Conservation (phyloP, 176 grass and related monocot genomes). For the Cocos nucifera region DNA sequence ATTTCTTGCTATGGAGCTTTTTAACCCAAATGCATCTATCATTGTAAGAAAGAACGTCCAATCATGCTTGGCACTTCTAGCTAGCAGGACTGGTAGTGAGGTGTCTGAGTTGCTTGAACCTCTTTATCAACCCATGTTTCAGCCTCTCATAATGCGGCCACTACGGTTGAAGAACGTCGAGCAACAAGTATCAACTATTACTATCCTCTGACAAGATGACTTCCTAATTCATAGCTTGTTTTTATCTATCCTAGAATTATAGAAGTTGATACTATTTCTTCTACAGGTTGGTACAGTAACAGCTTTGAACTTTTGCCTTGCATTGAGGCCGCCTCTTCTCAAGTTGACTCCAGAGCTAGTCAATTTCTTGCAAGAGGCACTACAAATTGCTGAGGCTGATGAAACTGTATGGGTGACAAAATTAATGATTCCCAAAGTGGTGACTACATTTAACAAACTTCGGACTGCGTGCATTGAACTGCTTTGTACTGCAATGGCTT, state of each 20-base stretch:
- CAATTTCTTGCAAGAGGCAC: constrained; percentile 96
- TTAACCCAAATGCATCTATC: constrained; percentile 93
- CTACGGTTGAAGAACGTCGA: constrained; percentile 85
- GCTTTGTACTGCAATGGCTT: constrained; percentile 98
- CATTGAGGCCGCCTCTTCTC: constrained; percentile 88
- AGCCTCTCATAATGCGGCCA: constrained; percentile 77
- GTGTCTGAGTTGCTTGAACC: constrained; percentile 95
- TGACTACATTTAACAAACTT: constrained; percentile 84
- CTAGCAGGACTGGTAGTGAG: constrained; percentile 93
- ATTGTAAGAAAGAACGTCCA: constrained; percentile 93
- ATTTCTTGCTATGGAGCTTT: constrained; percentile 76
- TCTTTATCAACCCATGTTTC: constrained; percentile 76
- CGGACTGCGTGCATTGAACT: constrained; percentile 95
- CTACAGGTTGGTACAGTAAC: constrained; percentile 94
- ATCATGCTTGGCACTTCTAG: constrained; percentile 80
- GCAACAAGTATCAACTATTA: constrained; percentile 55
- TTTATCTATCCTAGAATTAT: no score
- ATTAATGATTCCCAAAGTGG: constrained; percentile 89
- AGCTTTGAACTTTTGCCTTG: constrained; percentile 92
- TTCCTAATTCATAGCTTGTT: no score
- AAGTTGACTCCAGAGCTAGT: constrained; percentile 81
- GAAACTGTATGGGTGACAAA: constrained; percentile 95
- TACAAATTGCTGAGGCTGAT: constrained; percentile 99
- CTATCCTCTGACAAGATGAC: not conserved
- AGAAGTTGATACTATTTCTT: not conserved